Base-by-base conservation (phyloP, 108 stramenopile genomes). In the Cafeteria roenbergensis region DNA sequence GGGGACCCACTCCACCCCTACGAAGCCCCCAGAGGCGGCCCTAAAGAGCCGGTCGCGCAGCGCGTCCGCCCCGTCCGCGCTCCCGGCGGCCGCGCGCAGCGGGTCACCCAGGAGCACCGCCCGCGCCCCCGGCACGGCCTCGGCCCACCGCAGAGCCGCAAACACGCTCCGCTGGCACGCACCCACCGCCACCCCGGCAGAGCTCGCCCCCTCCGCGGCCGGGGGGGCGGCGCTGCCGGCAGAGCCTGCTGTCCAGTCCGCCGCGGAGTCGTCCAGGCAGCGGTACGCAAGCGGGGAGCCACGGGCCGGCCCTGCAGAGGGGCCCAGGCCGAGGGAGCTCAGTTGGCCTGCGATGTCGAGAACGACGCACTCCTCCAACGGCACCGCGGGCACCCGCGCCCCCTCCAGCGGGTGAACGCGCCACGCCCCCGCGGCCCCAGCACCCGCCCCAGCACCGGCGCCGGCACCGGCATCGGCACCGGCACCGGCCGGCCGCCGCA, bases 101-200 rank as follows among this genome's bases (percentile, higher is more conserved):
- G 70, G 34, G 89, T 85, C 27, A 59, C 42, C 20, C 2, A 64
- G 0, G 84, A 87, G 29, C 73, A 78, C 33, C 72, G 65, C 34
- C n/a, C n/a, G n/a, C 87, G 75, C 51, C 62, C 76, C 73, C 21
- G 20, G 27, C 8, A 28, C 29, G 53, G 51, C 12, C 29, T 93
- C 92, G 12, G 87, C 80, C 90, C 90, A 91, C 55, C 92, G 86
- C 9, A 93, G 69, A 2, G 80, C 75, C 30, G 86, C 86, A 78
- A 89, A 93, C 22, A 93, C 73, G 4, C 52, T 38, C 12, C 85
- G 62, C 0, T 88, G 87, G 22, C 90, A 90, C 51, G 67, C 70
- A 4, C 69, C 56, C 14, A 86, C 78, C 74, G 86, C 70, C 2
- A 80, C 85, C 0, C 59, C 64, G 28, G 71, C 33, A 57, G 83